phyloP scores from a whole-genome alignment of 768 basidiomycete genomes.

The Lentinula aciculospora region DNA sequence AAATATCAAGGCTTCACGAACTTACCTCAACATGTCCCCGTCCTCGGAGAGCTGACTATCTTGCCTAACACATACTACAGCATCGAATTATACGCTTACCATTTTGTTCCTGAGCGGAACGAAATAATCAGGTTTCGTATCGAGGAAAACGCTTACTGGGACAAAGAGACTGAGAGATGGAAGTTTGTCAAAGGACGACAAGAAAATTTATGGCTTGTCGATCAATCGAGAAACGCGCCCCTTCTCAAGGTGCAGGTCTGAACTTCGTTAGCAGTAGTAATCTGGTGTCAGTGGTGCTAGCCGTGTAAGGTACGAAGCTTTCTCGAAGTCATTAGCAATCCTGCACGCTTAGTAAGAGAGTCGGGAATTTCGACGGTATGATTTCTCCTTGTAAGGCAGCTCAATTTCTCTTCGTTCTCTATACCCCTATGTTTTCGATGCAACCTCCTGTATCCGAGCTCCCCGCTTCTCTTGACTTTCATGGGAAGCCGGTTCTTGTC shows the following conservation, averaged over 20 bases:
- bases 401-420: not conserved
- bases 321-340: not conserved
- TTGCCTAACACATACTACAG: slow-evolving; percentile 47
- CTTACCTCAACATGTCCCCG: slow-evolving; percentile 37
- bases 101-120: slow-evolving; percentile 43
- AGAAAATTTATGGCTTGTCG: slow-evolving; percentile 40
- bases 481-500: slow-evolving; percentile 27
- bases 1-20: slow-evolving; percentile 34
- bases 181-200: slow-evolving; percentile 45
- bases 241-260: not conserved
- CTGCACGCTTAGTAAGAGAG: not conserved
- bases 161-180: slow-evolving; percentile 31
- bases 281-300: no score
- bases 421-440: slow-evolving; percentile 7
- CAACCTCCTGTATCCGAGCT: slow-evolving; percentile 11
- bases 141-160: slow-evolving; percentile 42
- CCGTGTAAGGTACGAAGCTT: not conserved
- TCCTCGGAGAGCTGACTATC: slow-evolving; percentile 41
- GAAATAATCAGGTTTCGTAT: slow-evolving; percentile 37
- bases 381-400: not conserved
- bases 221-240: slow-evolving; percentile 8
- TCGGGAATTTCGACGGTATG: not conserved
- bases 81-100: slow-evolving; percentile 46
- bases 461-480: slow-evolving; percentile 12
- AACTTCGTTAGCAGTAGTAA: not conserved